Base-by-base conservation (phyloP, 2,329 filamentous ascomycete genomes). In the Ilyonectria sp. region DNA sequence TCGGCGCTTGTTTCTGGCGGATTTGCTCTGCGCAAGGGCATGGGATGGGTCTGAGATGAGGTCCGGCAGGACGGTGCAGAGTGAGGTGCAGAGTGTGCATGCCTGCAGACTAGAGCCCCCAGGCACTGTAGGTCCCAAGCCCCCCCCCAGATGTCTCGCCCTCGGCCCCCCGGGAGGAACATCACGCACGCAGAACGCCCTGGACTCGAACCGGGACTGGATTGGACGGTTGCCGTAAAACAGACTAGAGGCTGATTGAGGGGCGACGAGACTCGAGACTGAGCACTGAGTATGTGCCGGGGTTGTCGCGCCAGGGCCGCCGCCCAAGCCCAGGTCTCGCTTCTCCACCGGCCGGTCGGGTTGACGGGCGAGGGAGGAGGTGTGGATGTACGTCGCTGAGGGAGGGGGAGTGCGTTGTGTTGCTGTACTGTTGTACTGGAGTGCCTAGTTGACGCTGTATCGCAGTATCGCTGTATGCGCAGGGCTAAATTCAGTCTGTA, bases 311-410 rank as follows among this genome's bases (percentile, higher is more conserved):
- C 43, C 33, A 63, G 60, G 60, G 44, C 54, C 54, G 44, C 54
- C 54, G 6, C 61, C 54, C 47, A 49, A 19, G 47, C 29, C 49
- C 26, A 63, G 49, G 55, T 54, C 54, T 54, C 35, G 37, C 58
- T 65, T 49, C 62, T 60, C 67, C 59, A 71, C 71, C 67, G 55
- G 57, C 60, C 61, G 54, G 50, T 67, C 60, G 69, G 67, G 56
- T 65, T 71, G 47, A 60, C 40, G 53, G 49, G 57, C 67, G 40
- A 35, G 40, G 47, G 47, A 37, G 44, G 49, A 37, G 44, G 49
- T 37, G 19, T 49, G 10, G 31, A 6, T 49, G 10, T 21, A 6
- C 40, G n/a, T n/a, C 40, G 5, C 40, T 63, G 54, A 29, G 47
- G 50, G 56, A 53, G 60, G 69, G 60, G 66, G 62, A 52, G 53